Base-by-base conservation (phyloP, 176 grass and related monocot genomes). In the Phragmites australis region DNA sequence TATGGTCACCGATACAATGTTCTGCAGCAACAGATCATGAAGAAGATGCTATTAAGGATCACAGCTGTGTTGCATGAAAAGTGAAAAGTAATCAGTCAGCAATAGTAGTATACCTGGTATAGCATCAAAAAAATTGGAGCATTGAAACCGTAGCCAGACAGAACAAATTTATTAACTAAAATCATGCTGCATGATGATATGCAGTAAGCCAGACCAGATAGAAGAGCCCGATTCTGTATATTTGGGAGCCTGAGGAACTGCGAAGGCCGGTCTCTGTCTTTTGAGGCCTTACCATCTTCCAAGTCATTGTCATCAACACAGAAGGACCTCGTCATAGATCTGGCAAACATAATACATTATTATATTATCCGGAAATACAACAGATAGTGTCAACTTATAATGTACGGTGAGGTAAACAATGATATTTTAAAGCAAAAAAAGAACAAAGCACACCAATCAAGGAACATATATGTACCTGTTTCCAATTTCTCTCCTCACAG, bases 91-190 rank as follows among this genome's bases (percentile, higher is more conserved):
- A 70, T 78, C 6, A 81, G 15, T 32, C 14, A 83, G 74, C 11
- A 68, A 34, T 41, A 71, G 39, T 13, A 32, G 14, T 39, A 65
- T 74, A 94, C 95, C 95, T 98, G 95, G 70, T 98, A 98, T 51
- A 98, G 71, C 95, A 98, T 98, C 71, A 98, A 83, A n/a, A 85
- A 98, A 72, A 98, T 93, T 64, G 92, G 92, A 83, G 95, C 95
- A 78, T 57, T 89, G 81, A 98, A 98, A 87, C 91, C 81, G 34
- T 93, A 98, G 70, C 78, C 92, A 70, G 92, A 97, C 30, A 97
- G 68, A 41, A 97, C 77, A 85, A 82, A 94, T 51, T 97, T 97
- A 80, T 97, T 97, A 50, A 97, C 83, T 31, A 97, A 83, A 72
- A 97, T 97, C 95, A 97, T 97, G 87, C 92, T 91, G 74, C 90